Base-by-base conservation (phyloP, 129 eudicot species). In the Chrysanthemum makinoi region DNA sequence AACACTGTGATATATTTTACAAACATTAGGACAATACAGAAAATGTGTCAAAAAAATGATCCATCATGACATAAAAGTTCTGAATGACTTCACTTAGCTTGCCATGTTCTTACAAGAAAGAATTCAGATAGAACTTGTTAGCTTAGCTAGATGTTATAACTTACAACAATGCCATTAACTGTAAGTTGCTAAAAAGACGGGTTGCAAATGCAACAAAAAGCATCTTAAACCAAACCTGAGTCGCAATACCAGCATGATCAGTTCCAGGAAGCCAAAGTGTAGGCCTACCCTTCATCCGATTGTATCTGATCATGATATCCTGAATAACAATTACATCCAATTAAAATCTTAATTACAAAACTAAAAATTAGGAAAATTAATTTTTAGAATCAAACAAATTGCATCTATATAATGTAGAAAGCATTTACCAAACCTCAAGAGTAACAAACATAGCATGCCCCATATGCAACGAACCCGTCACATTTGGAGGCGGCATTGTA, bases 361-460 rank as follows among this genome's bases (percentile, higher is more conserved):
- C 46, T 6, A 39, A 39, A 2, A 39, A 39, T 0, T 39, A 39
- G 10, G 1, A 8, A 10, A 39, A 6, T 39, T 39, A 22, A 22
- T 39, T 39, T 39, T 1, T 39, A 39, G 2, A 39, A 6, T 39
- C 0, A 39, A 39, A 39, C 46, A 39, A 39, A 7, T 9, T 8
- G 39, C n/a, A 70, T 70, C 44, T 14, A 57, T 44, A 15, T 59
- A 15, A 11, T 68, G 10, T 55, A n/a, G 28, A 24, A 60, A 44
- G 12, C 66, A 76, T 22, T 77, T 72, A 52, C 62, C 78, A 52
- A 71, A 95, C 99, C 99, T 95, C 99, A 74, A 95, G 99, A 62
- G 99, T 95, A 55, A 95, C 99, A 84, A 95, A 95, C 94, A 95
- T 95, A 19, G 99, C 99, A 86, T 95, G 99, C 60, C 99, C 99